Evolutionary conservation across 257 asterid genomes (phyloP).

Genomic region (Cruciata laevipes): DNA sequence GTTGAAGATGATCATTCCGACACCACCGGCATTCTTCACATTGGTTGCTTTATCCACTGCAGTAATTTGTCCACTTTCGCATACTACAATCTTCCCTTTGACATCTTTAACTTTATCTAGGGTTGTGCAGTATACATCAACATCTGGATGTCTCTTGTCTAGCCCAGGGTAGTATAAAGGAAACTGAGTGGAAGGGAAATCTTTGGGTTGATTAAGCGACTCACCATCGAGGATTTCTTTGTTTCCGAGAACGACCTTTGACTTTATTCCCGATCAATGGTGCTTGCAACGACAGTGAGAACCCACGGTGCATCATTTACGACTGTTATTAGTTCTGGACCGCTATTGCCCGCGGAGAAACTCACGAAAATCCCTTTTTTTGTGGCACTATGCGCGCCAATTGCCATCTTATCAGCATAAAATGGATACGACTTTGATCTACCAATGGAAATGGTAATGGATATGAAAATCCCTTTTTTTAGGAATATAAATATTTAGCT

Average conservation of each 20-base stretch:
- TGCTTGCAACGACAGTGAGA: constrained; percentile 6
- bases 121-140: not conserved
- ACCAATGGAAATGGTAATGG: too few species aligned
- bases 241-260: constrained; percentile 6
- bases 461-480: too few species aligned
- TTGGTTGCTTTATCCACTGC: not conserved
- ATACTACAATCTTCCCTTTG: not conserved
- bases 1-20: constrained; percentile 4
- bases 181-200: not conserved
- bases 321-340: not conserved
- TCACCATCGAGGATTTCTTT: not conserved
- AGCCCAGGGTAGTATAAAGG: not conserved
- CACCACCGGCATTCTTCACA: constrained; percentile 4
- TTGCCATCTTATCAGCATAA: not conserved
- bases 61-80: not conserved
- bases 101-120: not conserved
- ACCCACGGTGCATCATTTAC: constrained; percentile 7
- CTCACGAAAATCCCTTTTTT: constrained; percentile 9
- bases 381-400: constrained; percentile 1
- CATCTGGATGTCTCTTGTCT: not conserved
- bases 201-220: not conserved
- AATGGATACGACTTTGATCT: too few species aligned
- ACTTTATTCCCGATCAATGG: not conserved
- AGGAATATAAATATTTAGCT: too few species aligned
- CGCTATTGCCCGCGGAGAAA: not conserved